These are phyloP conservation scores for Isabelozyma pseudorhagii DNA, from an alignment of 805 yeast genomes.

Conservation along the genomic window DNA sequence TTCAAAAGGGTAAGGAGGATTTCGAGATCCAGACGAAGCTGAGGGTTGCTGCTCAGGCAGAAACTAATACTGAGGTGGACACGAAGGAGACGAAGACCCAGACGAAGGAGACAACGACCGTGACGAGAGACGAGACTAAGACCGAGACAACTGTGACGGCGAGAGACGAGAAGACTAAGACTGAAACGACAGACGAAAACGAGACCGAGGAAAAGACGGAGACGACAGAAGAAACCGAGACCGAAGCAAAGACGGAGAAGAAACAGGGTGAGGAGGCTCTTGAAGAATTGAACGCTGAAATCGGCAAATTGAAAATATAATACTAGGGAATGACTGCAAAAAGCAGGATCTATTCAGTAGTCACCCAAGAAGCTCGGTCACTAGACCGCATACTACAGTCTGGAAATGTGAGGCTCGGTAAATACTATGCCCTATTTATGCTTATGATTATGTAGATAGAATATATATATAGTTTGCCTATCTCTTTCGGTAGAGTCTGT, in stretches of 20 bases:
- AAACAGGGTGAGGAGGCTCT: constrained; percentile 1
- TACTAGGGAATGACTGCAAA: background rate
- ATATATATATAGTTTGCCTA: constrained; percentile 8
- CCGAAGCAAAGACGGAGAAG: background rate
- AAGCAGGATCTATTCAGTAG: too few species aligned
- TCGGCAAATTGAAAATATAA: constrained; percentile 9
- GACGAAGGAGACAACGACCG: background rate
- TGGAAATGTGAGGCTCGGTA: too few species aligned
- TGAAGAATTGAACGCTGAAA: constrained; percentile 5
- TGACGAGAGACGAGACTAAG: background rate
- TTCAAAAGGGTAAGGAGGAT: constrained; percentile 11
- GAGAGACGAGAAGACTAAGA: background rate
- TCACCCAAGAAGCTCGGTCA: too few species aligned
- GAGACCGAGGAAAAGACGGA: background rate
- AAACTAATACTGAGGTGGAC: constrained; percentile 2
- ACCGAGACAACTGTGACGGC: background rate
- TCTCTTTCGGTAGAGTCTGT: constrained; percentile 64
- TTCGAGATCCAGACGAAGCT: constrained; percentile 7
- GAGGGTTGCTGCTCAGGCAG: constrained; percentile 2
- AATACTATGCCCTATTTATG: too few species aligned
- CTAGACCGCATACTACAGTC: too few species aligned
- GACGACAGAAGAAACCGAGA: background rate
- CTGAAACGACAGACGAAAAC: background rate
- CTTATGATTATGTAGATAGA: too few species aligned
- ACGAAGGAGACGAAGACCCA: constrained; percentile 3